A percentile compares a stretch with the other conserved stretches of the same genome.
Evolutionary conservation across 345 rosid genomes (phyloP).

Genomic region (Populus nigra): DNA sequence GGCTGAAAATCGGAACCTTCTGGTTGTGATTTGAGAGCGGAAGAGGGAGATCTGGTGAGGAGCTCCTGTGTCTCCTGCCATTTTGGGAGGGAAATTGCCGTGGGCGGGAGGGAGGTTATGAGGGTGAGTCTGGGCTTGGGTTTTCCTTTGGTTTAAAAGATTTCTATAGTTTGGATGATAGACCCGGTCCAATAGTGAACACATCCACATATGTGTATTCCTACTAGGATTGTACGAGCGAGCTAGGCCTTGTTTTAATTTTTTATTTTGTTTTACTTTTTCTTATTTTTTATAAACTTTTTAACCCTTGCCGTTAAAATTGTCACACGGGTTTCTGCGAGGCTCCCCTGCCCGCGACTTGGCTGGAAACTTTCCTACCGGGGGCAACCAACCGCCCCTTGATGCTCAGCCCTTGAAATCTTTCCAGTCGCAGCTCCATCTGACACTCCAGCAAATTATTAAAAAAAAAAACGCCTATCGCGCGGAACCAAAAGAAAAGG

Average conservation of each 20-base stretch:
- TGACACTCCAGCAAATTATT: background rate
- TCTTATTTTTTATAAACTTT: background rate
- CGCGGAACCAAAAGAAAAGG: background rate
- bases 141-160: background rate
- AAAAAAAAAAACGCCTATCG: background rate
- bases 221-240: background rate
- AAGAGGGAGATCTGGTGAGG: constrained; percentile 42
- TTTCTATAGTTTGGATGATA: too few relatives aligned
- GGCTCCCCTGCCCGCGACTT: background rate
- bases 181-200: background rate
- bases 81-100: constrained; percentile 10
- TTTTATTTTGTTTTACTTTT: too few relatives aligned
- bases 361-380: background rate
- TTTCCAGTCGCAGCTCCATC: background rate
- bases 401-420: background rate
- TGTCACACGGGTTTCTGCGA: background rate
- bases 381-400: background rate
- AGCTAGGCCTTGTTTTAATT: too few relatives aligned
- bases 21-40: constrained; percentile 42
- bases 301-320: background rate
- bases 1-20: constrained; percentile 38
- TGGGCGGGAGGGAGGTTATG: background rate
- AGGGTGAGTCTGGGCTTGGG: background rate
- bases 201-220: background rate
- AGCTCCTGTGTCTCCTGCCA: constrained; percentile 20